Percentiles rank a stretch among this genome's conserved stretches.
Conservation (phyloP, 441 rosid genomes). For the Populus tomentosa region DNA sequence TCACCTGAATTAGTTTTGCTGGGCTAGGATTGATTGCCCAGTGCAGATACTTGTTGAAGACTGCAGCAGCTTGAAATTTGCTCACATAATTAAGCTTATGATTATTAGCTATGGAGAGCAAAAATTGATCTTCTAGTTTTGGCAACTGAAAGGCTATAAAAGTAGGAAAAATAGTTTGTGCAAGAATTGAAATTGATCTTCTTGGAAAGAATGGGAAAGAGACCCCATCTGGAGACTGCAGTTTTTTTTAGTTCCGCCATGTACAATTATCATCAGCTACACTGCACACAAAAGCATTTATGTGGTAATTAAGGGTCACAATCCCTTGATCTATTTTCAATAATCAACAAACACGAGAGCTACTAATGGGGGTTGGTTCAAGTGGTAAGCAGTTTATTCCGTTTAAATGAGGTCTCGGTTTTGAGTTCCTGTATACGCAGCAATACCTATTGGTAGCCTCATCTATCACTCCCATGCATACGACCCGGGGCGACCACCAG, state of each 20-base stretch:
- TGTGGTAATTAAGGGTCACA: neutral
- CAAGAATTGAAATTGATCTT: too few relatives aligned
- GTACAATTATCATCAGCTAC: slow-evolving; percentile 18
- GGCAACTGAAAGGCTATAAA: neutral
- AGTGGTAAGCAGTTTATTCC: too few relatives aligned
- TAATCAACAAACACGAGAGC: too few relatives aligned
- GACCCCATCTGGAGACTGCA: neutral
- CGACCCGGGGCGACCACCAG: too few relatives aligned
- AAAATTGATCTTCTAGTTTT: neutral
- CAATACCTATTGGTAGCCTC: too few relatives aligned
- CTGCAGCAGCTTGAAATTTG: neutral
- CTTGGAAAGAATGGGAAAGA: neutral
- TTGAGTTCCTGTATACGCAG: too few relatives aligned
- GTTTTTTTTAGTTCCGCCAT: slow-evolving; percentile 1
- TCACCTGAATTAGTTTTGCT: neutral
- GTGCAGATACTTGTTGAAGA: neutral
- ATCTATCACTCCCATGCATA: too few relatives aligned
- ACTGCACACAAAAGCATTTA: slow-evolving; percentile 24
- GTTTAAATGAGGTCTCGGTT: too few relatives aligned
- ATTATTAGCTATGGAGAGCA: neutral
- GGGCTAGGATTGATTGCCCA: neutral
- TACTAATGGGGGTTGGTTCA: too few relatives aligned
- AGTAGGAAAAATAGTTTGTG: neutral
- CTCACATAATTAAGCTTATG: neutral
- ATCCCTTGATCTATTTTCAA: neutral